phyloP scores from a whole-genome alignment of 805 yeast genomes.

The Ogataea henricii region DNA sequence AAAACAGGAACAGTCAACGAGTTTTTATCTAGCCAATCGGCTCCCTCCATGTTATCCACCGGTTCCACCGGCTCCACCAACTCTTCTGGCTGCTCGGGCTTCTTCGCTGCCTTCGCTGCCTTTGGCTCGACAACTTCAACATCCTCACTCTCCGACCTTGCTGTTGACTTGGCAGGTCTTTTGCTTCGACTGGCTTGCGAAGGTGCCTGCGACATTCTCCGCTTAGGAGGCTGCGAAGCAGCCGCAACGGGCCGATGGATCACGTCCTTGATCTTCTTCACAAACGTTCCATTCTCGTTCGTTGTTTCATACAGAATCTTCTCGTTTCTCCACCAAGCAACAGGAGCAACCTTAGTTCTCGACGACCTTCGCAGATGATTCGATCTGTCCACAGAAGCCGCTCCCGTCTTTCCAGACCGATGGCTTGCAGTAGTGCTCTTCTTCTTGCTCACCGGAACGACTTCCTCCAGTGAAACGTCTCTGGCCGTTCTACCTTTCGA shows the following conservation, averaged over 20 bases:
- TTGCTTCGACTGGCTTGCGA: constrained; percentile 11
- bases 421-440: neutral
- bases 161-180: constrained; percentile 26
- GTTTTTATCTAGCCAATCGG: constrained; percentile 54
- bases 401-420: neutral
- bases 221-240: constrained; percentile 12
- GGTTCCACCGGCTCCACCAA: no score
- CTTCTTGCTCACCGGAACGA: constrained; percentile 3
- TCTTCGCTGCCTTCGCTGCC: no score
- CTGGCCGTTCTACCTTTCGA: neutral
- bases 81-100: no score
- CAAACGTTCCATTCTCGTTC: constrained; percentile 48
- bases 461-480: neutral
- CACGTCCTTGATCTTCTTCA: constrained; percentile 60
- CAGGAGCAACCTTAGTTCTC: constrained; percentile 66
- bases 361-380: constrained; percentile 59
- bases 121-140: constrained; percentile 24
- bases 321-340: constrained; percentile 87
- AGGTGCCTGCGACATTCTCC: constrained; percentile 19
- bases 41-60: constrained; percentile 38
- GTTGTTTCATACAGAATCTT: constrained; percentile 57
- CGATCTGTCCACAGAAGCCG: constrained; percentile 1
- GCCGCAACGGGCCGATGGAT: constrained; percentile 48
- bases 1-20: constrained; percentile 49
- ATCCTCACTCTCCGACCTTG: constrained; percentile 18